Percentiles rank a stretch among this genome's conserved stretches.
Evolutionary conservation across 2,329 filamentous ascomycete genomes (phyloP).

Genomic region (Lasiodiplodia sp.): DNA sequence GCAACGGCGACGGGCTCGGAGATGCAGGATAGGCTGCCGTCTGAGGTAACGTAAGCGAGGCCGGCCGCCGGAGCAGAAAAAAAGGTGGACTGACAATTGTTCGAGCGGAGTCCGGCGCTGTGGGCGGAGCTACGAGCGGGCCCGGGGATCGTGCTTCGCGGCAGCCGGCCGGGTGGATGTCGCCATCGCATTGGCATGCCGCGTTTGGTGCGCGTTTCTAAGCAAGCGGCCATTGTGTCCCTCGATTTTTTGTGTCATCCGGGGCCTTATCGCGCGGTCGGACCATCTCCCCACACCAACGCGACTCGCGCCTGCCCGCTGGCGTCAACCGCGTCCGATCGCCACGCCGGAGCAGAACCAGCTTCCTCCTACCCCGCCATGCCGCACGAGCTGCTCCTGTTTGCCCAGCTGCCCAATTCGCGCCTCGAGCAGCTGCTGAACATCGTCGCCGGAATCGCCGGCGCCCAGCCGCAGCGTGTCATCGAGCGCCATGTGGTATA

Average conservation of each 20-base stretch:
- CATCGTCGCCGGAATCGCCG: slow-evolving; percentile 67
- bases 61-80: slow-evolving; percentile 8
- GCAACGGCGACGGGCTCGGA: slow-evolving; percentile 18
- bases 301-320: slow-evolving; percentile 20
- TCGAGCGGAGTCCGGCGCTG: slow-evolving; percentile 27
- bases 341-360: slow-evolving; percentile 12
- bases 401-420: slow-evolving; percentile 63
- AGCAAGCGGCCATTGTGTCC: slow-evolving; percentile 16
- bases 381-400: slow-evolving; percentile 67
- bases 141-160: slow-evolving; percentile 4
- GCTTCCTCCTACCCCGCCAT: slow-evolving; percentile 20
- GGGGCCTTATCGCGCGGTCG: slow-evolving; percentile 25
- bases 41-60: slow-evolving; percentile 17
- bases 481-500: slow-evolving; percentile 66
- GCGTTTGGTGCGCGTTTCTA: slow-evolving; percentile 19
- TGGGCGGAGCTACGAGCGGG: slow-evolving; percentile 16
- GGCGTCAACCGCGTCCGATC: slow-evolving; percentile 26
- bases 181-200: slow-evolving; percentile 16
- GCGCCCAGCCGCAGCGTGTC: slow-evolving; percentile 64
- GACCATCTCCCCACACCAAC: slow-evolving; percentile 17
- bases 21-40: slow-evolving; percentile 1
- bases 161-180: slow-evolving; percentile 10
- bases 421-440: slow-evolving; percentile 68
- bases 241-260: slow-evolving; percentile 27
- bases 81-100: slow-evolving; percentile 29